Percentiles rank a stretch among this genome's conserved stretches.
Conservation (phyloP, 305 asterid genomes). For the Fraxinus sp. region DNA sequence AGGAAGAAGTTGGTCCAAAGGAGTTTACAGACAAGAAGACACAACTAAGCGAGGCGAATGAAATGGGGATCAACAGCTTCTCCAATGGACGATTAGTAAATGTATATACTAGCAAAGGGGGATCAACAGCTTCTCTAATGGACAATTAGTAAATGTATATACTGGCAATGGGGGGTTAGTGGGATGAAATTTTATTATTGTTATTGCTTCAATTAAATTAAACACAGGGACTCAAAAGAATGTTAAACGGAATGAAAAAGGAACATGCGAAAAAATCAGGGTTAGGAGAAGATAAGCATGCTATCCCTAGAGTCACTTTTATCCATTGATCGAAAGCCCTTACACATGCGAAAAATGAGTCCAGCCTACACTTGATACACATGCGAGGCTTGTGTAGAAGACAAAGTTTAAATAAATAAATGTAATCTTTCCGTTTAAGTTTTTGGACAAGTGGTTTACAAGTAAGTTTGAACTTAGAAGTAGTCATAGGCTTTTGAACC, state of each 20-base stretch:
- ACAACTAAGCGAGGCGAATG: background rate
- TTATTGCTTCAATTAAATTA: background rate
- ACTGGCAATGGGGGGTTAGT: background rate
- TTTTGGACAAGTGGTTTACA: background rate
- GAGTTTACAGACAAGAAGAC: background rate
- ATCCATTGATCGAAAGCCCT: background rate
- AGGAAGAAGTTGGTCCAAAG: background rate
- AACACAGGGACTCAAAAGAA: background rate
- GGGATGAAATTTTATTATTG: background rate
- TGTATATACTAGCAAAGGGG: background rate
- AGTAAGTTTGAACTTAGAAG: conserved; percentile 14
- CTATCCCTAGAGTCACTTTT: background rate
- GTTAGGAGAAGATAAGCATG: background rate
- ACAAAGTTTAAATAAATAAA: background rate
- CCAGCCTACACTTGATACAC: background rate
- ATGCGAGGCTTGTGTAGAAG: background rate
- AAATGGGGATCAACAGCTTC: background rate
- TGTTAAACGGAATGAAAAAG: background rate
- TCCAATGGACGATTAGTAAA: conserved; percentile 1
- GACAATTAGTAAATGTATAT: background rate
- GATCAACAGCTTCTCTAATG: conserved; percentile 13
- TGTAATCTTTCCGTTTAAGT: background rate
- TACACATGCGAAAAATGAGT: background rate
- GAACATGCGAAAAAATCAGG: background rate
- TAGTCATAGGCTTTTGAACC: conserved; percentile 20